phyloP scores from a whole-genome alignment of 1,284 basidiomycete genomes.

The Phaffia rhodozyma region DNA sequence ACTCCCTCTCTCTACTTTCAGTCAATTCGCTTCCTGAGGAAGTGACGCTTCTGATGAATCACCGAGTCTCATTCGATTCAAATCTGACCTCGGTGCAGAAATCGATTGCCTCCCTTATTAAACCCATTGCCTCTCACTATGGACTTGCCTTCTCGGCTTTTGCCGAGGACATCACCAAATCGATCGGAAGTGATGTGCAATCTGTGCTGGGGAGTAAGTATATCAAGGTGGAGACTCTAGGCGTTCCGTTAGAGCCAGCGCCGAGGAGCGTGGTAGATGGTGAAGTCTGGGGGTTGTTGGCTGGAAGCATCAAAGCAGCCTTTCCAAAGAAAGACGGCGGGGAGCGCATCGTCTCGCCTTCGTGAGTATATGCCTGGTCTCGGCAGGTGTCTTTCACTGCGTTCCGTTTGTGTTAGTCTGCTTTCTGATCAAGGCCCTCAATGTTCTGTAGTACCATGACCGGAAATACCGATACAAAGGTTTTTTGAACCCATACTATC shows the following conservation, averaged over 20 bases:
- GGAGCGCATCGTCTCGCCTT: conserved; percentile 30
- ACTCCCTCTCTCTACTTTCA: not conserved
- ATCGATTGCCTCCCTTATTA: conserved; percentile 25
- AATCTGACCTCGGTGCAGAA: conserved; percentile 20
- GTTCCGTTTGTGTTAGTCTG: not conserved
- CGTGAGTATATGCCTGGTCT: not conserved
- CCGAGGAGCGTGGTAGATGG: conserved; percentile 29
- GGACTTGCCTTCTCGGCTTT: conserved; percentile 25
- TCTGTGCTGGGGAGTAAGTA: conserved; percentile 21
- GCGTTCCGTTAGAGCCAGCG: conserved; percentile 33
- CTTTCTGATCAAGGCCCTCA: not conserved
- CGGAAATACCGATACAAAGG: not conserved
- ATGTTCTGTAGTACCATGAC: conserved; percentile 19
- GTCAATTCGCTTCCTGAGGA: conserved; percentile 18
- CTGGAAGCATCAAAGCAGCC: conserved; percentile 28
- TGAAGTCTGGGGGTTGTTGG: conserved; percentile 34
- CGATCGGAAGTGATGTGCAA: conserved; percentile 2
- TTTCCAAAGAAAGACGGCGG: conserved; percentile 27
- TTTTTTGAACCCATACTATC: not conserved
- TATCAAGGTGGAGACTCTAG: conserved; percentile 29
- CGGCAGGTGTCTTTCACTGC: conserved; percentile 7
- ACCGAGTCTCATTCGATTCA: conserved; percentile 14
- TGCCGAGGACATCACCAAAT: conserved; percentile 18
- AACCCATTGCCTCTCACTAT: conserved; percentile 26
- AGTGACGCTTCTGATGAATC: conserved; percentile 15